phyloP scores from a whole-genome alignment of 805 yeast genomes.

The Metschnikowia vanudenii region DNA sequence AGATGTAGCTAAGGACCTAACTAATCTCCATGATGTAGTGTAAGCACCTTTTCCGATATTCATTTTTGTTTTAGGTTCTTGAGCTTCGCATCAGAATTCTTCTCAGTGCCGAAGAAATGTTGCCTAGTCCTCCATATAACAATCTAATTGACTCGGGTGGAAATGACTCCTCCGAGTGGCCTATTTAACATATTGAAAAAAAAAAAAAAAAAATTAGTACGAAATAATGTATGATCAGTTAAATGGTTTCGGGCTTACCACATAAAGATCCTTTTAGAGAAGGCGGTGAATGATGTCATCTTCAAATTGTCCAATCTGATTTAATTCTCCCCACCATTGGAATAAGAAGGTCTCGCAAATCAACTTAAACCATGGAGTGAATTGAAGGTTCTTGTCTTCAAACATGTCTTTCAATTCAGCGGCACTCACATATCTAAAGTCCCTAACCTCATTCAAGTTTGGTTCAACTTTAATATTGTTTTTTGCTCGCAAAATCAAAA shows the following conservation, averaged over 20 bases:
- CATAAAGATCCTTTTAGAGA: slow-evolving; percentile 26
- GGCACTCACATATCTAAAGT: slow-evolving; percentile 67
- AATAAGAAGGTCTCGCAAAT: slow-evolving; percentile 89
- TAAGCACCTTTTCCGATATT: neutral
- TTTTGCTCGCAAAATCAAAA: slow-evolving; percentile 66
- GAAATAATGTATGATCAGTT: too few species aligned
- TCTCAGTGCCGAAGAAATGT: too few species aligned
- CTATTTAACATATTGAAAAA: too few species aligned
- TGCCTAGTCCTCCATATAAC: too few species aligned
- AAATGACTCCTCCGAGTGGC: too few species aligned
- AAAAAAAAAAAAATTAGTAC: too few species aligned
- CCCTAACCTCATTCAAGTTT: slow-evolving; percentile 77
- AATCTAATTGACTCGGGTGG: too few species aligned
- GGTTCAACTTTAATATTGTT: slow-evolving; percentile 55
- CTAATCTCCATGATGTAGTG: neutral
- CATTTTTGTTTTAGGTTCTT: neutral
- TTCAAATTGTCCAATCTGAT: slow-evolving; percentile 50
- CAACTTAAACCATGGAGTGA: slow-evolving; percentile 98
- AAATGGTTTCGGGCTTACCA: too few species aligned
- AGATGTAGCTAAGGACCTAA: slow-evolving; percentile 16
- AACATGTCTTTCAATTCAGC: slow-evolving; percentile 75
- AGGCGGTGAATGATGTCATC: slow-evolving; percentile 50
- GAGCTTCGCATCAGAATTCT: too few species aligned
- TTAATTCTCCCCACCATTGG: slow-evolving; percentile 88
- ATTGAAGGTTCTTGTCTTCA: slow-evolving; percentile 57